Evolutionary conservation across 2,329 filamentous ascomycete genomes (phyloP), one percentile per base, ranked within the genome.

Genomic region (Aureobasidium sp.): DNA sequence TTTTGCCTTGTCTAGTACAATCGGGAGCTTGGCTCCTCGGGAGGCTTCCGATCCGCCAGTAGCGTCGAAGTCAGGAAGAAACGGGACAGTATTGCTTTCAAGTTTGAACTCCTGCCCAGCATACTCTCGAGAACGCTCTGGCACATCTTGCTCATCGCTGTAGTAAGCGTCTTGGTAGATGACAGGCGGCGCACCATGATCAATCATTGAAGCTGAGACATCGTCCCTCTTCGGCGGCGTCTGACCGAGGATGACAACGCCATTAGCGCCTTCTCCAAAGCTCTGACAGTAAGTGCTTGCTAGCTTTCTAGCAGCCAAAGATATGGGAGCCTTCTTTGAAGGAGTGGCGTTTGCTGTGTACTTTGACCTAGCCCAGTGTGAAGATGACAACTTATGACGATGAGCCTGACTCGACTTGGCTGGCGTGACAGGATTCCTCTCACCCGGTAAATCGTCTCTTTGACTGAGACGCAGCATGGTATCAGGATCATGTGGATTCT

Each of bases 111-210:
- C 89, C 67, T 86, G 85, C 3, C 93, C 93, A 7, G 89, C 93
- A 75, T 96, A 97, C 73, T 96, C 91, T 59, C 90, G 82, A 36
- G 81, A 75, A 59, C 87, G 83, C 42, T 87, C 81, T 13, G 92
- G 91, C 0, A 97, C 88, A 73, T 97, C 94, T 54, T 80, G 81
- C 64, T 95, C 90, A 32, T 89, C 81, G 67, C 91, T 89, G 71
- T 96, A 97, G 69, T 87, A 92, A 0, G 92, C 87, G 70, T 91
- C 86, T 72, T 91, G 89, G 65, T 96, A 95, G 53, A 97, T 82
- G 13, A 89, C 81, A 62, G 86, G 79, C 0, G 89, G 88, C 8
- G 85, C 75, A 11, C 80, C 80, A 62, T 79, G 74, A n/a, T 78
- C 71, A 66, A 79, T 73, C 71, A 91, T 80, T 0, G 85, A 87